A percentile compares a stretch with the other conserved stretches of the same genome.
Evolutionary conservation across 306 rosid genomes (phyloP).

Genomic region (Quercus gilva): DNA sequence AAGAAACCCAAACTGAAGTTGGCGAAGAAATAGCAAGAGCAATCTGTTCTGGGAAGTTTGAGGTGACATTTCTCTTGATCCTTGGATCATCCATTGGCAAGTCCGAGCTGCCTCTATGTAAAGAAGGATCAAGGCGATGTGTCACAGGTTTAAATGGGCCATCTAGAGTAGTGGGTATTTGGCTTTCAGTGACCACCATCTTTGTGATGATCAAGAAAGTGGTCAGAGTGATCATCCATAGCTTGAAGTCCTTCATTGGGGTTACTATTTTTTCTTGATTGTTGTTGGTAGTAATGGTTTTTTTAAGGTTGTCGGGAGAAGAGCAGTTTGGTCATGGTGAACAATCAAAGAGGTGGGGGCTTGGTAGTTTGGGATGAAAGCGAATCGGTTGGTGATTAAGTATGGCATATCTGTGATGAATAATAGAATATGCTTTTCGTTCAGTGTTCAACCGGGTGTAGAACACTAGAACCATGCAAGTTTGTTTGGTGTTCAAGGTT

Average conservation of each 20-base stretch:
- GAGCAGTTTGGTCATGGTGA: neutral
- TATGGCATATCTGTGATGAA: neutral
- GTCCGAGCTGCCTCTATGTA: slow-evolving; percentile 75
- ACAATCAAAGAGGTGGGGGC: neutral
- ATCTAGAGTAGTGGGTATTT: slow-evolving; percentile 72
- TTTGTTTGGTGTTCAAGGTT: neutral
- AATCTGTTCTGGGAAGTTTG: slow-evolving; percentile 79
- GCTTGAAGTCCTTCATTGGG: slow-evolving; percentile 30
- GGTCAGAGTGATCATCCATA: slow-evolving; percentile 35
- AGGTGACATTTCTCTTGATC: slow-evolving; percentile 66
- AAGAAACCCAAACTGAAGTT: slow-evolving; percentile 83
- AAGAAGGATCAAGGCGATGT: slow-evolving; percentile 57
- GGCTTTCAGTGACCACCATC: slow-evolving; percentile 30
- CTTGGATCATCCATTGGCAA: slow-evolving; percentile 88
- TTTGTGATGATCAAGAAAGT: slow-evolving; percentile 20
- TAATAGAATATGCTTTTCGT: neutral
- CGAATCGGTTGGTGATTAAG: neutral
- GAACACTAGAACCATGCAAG: neutral
- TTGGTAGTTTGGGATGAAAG: too few species aligned
- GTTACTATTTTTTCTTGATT: slow-evolving; percentile 5
- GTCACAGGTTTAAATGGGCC: slow-evolving; percentile 84
- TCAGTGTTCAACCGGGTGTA: neutral
- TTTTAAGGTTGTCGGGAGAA: neutral
- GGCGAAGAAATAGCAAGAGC: slow-evolving; percentile 80
- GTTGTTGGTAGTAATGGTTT: neutral